phyloP scores from a whole-genome alignment of 2,329 filamentous ascomycete species.

The Cercospora sp. region DNA sequence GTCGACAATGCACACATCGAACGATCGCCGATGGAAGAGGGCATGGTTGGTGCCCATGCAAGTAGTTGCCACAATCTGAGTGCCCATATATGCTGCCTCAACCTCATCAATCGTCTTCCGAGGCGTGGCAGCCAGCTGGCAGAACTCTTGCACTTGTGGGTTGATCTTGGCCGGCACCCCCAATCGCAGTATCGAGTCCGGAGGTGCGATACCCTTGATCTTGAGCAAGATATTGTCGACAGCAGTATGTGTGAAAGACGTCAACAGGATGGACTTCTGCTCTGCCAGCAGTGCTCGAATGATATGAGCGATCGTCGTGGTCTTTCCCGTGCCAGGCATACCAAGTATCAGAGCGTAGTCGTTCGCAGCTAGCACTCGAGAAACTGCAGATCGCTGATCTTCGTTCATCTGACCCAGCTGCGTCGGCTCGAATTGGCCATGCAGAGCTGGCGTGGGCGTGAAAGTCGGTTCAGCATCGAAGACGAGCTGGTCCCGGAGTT shows the following conservation, averaged over 20 bases:
- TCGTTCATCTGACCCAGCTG: constrained; percentile 64
- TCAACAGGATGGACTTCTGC: constrained; percentile 87
- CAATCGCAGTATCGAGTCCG: constrained; percentile 76
- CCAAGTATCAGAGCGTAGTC: constrained; percentile 97
- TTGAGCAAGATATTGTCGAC: constrained; percentile 98
- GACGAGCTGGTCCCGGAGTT: constrained; percentile 77
- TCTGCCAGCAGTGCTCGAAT: constrained; percentile 85
- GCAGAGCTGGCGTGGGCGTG: constrained; percentile 36
- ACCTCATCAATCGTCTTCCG: constrained; percentile 81
- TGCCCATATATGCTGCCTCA: constrained; percentile 77
- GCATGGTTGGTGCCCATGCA: constrained; percentile 89
- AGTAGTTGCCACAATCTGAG: constrained; percentile 88
- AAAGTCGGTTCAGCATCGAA: constrained; percentile 74
- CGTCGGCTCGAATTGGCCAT: constrained; percentile 26
- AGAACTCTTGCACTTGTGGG: constrained; percentile 82
- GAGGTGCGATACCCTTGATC: constrained; percentile 59
- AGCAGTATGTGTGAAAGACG: constrained; percentile 94
- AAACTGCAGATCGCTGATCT: constrained; percentile 81
- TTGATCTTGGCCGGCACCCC: constrained; percentile 85
- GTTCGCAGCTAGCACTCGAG: constrained; percentile 91
- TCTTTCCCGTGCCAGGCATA: constrained; percentile 98
- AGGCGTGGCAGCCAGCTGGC: constrained; percentile 70
- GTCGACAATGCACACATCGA: constrained; percentile 98
- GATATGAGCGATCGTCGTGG: constrained; percentile 96
- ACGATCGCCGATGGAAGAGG: constrained; percentile 82